Conservation (phyloP, 164 flowering plant genomes). For the Warburgia ugandensis region DNA sequence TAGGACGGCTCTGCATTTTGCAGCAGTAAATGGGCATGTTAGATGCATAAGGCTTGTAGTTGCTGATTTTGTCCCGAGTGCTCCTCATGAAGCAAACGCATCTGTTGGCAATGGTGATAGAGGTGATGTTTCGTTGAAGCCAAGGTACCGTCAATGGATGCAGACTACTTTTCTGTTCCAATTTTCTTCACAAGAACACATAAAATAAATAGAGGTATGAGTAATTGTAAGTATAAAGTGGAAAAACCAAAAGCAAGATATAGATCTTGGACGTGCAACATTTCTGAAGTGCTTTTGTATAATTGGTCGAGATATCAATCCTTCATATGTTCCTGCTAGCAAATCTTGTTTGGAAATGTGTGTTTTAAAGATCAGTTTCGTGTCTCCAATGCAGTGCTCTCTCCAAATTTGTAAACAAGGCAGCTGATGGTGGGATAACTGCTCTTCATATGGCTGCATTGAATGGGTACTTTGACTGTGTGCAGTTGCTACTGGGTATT, state of each 20-base stretch:
- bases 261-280: no score
- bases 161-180: conserved; percentile 8
- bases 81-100: conserved; percentile 43
- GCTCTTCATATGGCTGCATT: conserved; percentile 96
- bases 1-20: conserved; percentile 92
- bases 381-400: conserved; percentile 90
- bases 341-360: no score
- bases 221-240: no score
- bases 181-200: no score
- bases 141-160: conserved; percentile 46
- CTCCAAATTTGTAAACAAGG: conserved; percentile 80
- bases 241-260: no score
- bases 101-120: conserved; percentile 27
- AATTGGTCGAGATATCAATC: no score
- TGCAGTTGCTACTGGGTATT: conserved; percentile 80
- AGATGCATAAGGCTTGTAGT: conserved; percentile 86
- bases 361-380: no score
- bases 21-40: conserved; percentile 86
- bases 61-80: conserved; percentile 84
- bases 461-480: conserved; percentile 88
- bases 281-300: no score
- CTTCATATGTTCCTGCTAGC: no score
- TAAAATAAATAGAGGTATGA: no score
- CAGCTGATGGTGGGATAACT: conserved; percentile 92
- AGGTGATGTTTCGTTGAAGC: conserved; percentile 34